Percentiles rank a stretch among this genome's conserved stretches.
phyloP scores from a whole-genome alignment of 192 early-diverging fungal species.

The Geosiphon pyriformis region DNA sequence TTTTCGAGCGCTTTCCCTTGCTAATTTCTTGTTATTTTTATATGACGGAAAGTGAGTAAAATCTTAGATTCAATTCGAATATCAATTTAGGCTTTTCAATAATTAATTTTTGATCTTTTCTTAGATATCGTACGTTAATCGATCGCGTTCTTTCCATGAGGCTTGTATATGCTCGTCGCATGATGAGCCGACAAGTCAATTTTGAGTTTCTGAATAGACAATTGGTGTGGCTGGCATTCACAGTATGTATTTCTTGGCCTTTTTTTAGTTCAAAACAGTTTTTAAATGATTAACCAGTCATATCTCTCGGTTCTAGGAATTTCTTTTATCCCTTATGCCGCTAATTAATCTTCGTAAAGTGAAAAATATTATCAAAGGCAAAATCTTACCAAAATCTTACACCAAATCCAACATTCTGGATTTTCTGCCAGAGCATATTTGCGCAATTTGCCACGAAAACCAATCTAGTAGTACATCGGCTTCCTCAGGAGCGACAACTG shows the following conservation, averaged over 20 bases:
- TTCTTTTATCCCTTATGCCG: slow-evolving; percentile 80
- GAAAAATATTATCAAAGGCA: slow-evolving; percentile 41
- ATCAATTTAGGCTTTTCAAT: background rate
- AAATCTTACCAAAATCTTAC: slow-evolving; percentile 44
- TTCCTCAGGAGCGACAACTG: slow-evolving; percentile 27
- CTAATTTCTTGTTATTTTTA: slow-evolving; percentile 84
- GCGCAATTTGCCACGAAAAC: slow-evolving; percentile 72
- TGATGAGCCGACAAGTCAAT: slow-evolving; percentile 70
- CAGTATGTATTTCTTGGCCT: slow-evolving; percentile 46
- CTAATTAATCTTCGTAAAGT: slow-evolving; percentile 65
- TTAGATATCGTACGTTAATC: slow-evolving; percentile 67
- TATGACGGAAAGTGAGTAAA: slow-evolving; percentile 68
- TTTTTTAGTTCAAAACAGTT: background rate
- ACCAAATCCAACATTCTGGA: slow-evolving; percentile 37
- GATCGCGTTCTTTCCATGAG: slow-evolving; percentile 80
- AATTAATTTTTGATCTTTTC: background rate
- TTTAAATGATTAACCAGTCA: slow-evolving; percentile 19
- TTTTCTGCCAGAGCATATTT: slow-evolving; percentile 60
- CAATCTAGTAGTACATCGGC: slow-evolving; percentile 25
- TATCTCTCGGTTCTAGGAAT: slow-evolving; percentile 54
- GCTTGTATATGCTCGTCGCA: slow-evolving; percentile 73
- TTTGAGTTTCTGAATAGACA: slow-evolving; percentile 94
- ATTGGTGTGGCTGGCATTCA: slow-evolving; percentile 90
- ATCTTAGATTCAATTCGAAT: background rate
- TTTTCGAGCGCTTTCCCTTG: slow-evolving; percentile 53